Base-by-base conservation (phyloP, 495 filamentous ascomycete species). In the Penicillium roqueforti region DNA sequence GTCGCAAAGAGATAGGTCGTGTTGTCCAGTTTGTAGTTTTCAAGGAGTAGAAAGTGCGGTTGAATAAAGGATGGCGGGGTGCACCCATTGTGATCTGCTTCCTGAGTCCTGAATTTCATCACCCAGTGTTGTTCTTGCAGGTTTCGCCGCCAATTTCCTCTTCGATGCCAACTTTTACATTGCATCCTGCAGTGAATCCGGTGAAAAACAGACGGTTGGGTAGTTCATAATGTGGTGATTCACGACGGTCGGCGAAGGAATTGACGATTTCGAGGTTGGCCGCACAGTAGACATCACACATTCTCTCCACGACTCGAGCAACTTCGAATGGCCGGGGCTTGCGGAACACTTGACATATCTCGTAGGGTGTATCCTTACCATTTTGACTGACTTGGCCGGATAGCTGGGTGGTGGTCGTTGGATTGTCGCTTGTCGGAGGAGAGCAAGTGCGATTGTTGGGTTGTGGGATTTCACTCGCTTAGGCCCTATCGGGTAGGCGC, bases 371-470 rank as follows among this genome's bases (percentile, higher is more conserved):
- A 45, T 44, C 55, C 80, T 81, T 77, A 83, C 80, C 80, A 83
- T 83, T 74, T 80, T 83, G 74, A 78, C 73, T 74, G 72, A 74
- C 65, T 79, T 75, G 69, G 65, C 69, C 70, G 70, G 71, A 67
- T 74, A 66, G 70, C 67, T 67, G 64, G 67, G 60, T 71, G 72
- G 65, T 76, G 75, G 71, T 77, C 73, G 74, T 69, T 76, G 65
- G 57, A 61, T 69, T 68, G 72, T 75, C 72, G 69, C 68, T 76
- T 74, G 70, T 76, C 71, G 70, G 67, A 68, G 68, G 68, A 64
- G 68, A 68, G 68, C 71, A 51, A 69, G 62, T 66, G 65, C 50
- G 64, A 66, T 62, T 63, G 63, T 69, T 72, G 66, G 68, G 67
- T 73, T 74, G 70, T 73, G 69, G 68, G 71, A 75, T 71, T 72